Evolutionary conservation across 78 protist genomes (phyloP).

Genomic region (Acrasis kona): DNA sequence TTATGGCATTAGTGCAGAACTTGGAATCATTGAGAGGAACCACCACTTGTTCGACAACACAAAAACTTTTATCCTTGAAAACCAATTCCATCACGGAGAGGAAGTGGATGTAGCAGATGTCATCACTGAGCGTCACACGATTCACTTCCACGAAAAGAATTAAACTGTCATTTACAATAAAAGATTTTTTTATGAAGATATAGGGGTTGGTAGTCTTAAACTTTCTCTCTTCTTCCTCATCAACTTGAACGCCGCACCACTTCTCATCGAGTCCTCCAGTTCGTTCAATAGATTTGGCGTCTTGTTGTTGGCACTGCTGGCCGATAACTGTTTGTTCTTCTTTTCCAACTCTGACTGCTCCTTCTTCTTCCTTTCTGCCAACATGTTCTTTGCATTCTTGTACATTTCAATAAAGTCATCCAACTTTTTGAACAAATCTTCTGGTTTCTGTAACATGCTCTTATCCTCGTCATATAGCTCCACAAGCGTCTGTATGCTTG

Average conservation of each 20-base stretch:
- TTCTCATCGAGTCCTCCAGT: background rate
- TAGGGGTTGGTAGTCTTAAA: background rate
- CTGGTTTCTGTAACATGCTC: background rate
- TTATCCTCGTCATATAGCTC: background rate
- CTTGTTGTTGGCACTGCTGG: background rate
- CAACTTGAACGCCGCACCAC: background rate
- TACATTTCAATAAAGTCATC: background rate
- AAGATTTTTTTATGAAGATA: too few species aligned
- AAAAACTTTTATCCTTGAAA: too few species aligned
- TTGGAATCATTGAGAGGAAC: too few species aligned
- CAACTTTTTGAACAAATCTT: background rate
- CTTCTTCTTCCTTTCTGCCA: too few species aligned
- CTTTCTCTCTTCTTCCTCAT: background rate
- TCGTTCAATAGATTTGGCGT: background rate
- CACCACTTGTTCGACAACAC: too few species aligned
- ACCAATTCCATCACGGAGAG: too few species aligned
- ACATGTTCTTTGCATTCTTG: background rate
- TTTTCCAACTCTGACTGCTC: background rate
- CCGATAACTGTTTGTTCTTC: background rate
- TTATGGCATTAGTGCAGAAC: background rate
- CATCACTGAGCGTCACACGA: too few species aligned
- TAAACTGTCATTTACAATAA: too few species aligned
- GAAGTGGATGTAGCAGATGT: too few species aligned
- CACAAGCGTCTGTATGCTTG: background rate
- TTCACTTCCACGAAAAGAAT: too few species aligned